phyloP scores from a whole-genome alignment of 2,329 filamentous ascomycete genomes.

The Diatrype stigma region DNA sequence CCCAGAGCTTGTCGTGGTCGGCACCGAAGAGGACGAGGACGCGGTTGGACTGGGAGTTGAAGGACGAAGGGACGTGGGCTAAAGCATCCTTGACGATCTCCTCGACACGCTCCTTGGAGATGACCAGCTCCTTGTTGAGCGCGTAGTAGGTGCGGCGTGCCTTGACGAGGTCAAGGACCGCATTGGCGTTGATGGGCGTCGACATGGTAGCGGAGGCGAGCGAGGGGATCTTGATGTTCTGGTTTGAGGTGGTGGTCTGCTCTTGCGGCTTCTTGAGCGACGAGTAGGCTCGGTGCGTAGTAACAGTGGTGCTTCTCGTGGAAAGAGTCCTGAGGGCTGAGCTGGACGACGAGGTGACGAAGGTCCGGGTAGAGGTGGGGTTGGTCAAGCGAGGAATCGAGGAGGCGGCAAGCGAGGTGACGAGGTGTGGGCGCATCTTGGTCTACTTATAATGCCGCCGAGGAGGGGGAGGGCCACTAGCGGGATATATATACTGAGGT shows the following conservation, averaged over 20 bases:
- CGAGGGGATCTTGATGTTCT: constrained; percentile 14
- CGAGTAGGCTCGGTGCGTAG: constrained; percentile 5
- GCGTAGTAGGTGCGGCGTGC: constrained; percentile 66
- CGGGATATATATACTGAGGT: not conserved
- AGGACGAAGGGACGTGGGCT: constrained; percentile 69
- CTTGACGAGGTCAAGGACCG: constrained; percentile 62
- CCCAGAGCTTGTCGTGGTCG: constrained; percentile 88
- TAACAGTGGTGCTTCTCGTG: constrained; percentile 14
- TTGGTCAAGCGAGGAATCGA: constrained; percentile 18
- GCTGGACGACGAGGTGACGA: constrained; percentile 5
- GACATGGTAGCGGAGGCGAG: constrained; percentile 38
- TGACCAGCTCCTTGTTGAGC: constrained; percentile 59
- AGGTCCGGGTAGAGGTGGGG: constrained; percentile 4
- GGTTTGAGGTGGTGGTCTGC: constrained; percentile 11
- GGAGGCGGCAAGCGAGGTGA: constrained; percentile 19
- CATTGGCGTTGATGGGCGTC: constrained; percentile 36
- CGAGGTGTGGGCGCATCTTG: constrained; percentile 23
- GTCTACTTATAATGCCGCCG: constrained; percentile 15
- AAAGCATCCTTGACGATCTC: constrained; percentile 63
- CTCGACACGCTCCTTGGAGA: constrained; percentile 55
- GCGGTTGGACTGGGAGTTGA: constrained; percentile 85
- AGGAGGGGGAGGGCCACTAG: not conserved
- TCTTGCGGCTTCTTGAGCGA: constrained; percentile 8
- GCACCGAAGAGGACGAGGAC: constrained; percentile 72
- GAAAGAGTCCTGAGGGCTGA: not conserved